Percentiles rank a stretch among this genome's conserved stretches.
Evolutionary conservation across 805 yeast genomes (phyloP).

Genomic region (Saturnispora diversa): DNA sequence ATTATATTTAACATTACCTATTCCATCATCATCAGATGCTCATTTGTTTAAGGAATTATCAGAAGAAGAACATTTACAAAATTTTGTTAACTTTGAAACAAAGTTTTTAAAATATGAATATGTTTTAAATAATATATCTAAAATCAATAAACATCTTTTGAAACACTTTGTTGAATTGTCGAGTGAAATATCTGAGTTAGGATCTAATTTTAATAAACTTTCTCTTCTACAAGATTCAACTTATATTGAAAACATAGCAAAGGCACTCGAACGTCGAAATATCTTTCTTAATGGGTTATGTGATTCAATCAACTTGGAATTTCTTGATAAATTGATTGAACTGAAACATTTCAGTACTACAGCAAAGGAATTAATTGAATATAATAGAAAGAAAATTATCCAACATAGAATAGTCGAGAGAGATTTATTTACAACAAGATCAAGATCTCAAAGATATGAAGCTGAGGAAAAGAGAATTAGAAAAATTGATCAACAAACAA

Average conservation of each 20-base stretch:
- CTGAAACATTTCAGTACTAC: slow-evolving; percentile 28
- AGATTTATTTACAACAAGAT: slow-evolving; percentile 20
- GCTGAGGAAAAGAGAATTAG: slow-evolving; percentile 27
- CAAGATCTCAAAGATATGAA: slow-evolving; percentile 23
- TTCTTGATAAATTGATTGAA: slow-evolving; percentile 30
- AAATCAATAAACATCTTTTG: slow-evolving; percentile 39
- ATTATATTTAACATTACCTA: slow-evolving; percentile 53
- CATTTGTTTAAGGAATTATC: slow-evolving; percentile 21
- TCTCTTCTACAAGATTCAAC: slow-evolving; percentile 40
- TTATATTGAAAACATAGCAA: slow-evolving; percentile 71
- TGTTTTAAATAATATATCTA: slow-evolving; percentile 27
- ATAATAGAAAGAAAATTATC: slow-evolving; percentile 28
- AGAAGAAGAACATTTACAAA: slow-evolving; percentile 25
- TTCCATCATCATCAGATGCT: slow-evolving; percentile 35
- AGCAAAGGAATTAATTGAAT: slow-evolving; percentile 28
- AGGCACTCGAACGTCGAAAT: slow-evolving; percentile 68
- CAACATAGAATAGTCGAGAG: slow-evolving; percentile 27
- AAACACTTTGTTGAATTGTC: slow-evolving; percentile 39
- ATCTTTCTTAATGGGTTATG: slow-evolving; percentile 39
- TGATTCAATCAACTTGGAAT: slow-evolving; percentile 25
- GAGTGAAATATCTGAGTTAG: slow-evolving; percentile 44
- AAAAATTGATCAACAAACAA: slow-evolving; percentile 27
- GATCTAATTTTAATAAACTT: slow-evolving; percentile 42
- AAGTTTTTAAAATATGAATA: slow-evolving; percentile 29
- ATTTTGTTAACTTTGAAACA: slow-evolving; percentile 24